Evolutionary conservation across 1,284 basidiomycete genomes (phyloP).

Genomic region (Exobasidium rhododendri): DNA sequence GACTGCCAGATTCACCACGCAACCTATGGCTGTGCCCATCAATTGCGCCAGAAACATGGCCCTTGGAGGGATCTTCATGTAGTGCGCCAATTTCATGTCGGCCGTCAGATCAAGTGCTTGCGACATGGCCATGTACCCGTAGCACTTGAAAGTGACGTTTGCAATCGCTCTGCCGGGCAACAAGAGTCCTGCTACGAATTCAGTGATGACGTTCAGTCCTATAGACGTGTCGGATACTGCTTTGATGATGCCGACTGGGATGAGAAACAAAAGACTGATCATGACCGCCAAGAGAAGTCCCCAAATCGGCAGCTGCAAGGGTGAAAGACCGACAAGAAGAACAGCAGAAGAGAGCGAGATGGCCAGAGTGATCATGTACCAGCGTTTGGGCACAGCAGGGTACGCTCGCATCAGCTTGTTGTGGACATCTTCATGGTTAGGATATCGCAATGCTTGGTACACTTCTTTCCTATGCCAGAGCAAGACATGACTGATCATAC

Average conservation of each 20-base stretch:
- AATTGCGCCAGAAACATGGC: constrained; percentile 60
- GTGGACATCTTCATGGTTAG: constrained; percentile 52
- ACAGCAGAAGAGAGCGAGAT: constrained; percentile 52
- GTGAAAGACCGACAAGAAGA: constrained; percentile 57
- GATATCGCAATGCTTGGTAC: constrained; percentile 55
- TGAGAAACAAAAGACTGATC: constrained; percentile 57
- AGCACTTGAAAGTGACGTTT: constrained; percentile 55
- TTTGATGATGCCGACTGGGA: constrained; percentile 58
- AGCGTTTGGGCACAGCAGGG: constrained; percentile 42
- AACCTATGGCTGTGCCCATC: constrained; percentile 58
- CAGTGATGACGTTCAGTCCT: constrained; percentile 53
- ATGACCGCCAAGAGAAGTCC: constrained; percentile 57
- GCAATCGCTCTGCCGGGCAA: constrained; percentile 59
- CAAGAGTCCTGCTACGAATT: constrained; percentile 57
- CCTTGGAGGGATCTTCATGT: constrained; percentile 55
- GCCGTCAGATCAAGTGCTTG: constrained; percentile 55
- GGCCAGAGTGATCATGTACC: constrained; percentile 50
- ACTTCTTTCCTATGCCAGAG: constrained; percentile 60
- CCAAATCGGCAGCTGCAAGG: constrained; percentile 60
- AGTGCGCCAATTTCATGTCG: constrained; percentile 58
- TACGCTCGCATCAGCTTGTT: constrained; percentile 52
- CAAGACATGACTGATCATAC: constrained; percentile 59
- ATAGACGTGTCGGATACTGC: constrained; percentile 60
- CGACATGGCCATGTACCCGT: constrained; percentile 57
- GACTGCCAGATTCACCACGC: constrained; percentile 56